Evolutionary conservation across 2,329 filamentous ascomycete species (phyloP).

Genomic region (Neoascochyta sp.): DNA sequence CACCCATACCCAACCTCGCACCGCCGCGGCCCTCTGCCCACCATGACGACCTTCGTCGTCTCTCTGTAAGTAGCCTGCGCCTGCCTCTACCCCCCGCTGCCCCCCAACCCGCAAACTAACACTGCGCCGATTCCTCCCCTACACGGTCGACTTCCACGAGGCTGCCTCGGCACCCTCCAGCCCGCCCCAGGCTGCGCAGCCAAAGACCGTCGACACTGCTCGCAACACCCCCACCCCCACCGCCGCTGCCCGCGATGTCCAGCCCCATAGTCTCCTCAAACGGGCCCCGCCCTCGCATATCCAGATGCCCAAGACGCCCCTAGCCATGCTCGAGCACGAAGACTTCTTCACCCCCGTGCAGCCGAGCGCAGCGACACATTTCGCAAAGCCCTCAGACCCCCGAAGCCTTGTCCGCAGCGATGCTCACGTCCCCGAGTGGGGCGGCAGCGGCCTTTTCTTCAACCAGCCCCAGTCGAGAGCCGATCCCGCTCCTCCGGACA

Average conservation of each 20-base stretch:
- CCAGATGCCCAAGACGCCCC: slow-evolving; percentile 41
- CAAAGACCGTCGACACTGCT: slow-evolving; percentile 40
- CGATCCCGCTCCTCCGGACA: slow-evolving; percentile 68
- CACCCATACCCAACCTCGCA: slow-evolving; percentile 6
- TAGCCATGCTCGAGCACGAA: slow-evolving; percentile 36
- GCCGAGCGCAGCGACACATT: slow-evolving; percentile 51
- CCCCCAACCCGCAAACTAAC: slow-evolving; percentile 9
- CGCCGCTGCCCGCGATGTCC: slow-evolving; percentile 20
- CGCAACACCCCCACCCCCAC: slow-evolving; percentile 30
- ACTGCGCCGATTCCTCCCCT: slow-evolving; percentile 74
- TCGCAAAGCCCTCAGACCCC: slow-evolving; percentile 48
- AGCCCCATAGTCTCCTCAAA: slow-evolving; percentile 40
- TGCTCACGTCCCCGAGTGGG: slow-evolving; percentile 73
- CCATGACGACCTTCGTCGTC: slow-evolving; percentile 59
- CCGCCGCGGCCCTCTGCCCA: slow-evolving; percentile 11
- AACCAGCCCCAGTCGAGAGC: slow-evolving; percentile 78
- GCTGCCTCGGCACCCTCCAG: slow-evolving; percentile 38
- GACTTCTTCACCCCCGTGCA: slow-evolving; percentile 47
- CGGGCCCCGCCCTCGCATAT: slow-evolving; percentile 26
- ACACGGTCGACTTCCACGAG: slow-evolving; percentile 80
- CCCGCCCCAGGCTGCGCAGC: slow-evolving; percentile 20
- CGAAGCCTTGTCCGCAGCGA: slow-evolving; percentile 65
- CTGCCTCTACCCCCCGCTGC: not conserved
- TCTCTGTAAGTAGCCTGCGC: slow-evolving; percentile 52
- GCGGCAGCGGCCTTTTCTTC: slow-evolving; percentile 55